Conservation (phyloP, 306 rosid genomes). For the Medicago ruthenica region DNA sequence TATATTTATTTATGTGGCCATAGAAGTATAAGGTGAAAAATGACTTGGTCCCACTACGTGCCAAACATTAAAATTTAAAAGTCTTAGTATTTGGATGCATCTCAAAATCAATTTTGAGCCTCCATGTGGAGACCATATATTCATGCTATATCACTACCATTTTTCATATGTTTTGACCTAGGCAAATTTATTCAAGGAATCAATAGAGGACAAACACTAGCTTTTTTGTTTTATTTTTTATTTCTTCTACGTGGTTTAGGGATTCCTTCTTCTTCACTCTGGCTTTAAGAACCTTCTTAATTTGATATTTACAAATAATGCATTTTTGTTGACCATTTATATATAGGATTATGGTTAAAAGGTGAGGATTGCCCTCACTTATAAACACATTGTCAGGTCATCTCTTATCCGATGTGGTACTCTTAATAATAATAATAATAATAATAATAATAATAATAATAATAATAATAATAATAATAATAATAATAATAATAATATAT, state of each 20-base stretch:
- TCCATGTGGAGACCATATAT: constrained; percentile 68
- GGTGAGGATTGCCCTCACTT: too few species aligned
- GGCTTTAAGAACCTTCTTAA: constrained; percentile 1
- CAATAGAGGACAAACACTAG: constrained; percentile 33
- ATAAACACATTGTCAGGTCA: too few species aligned
- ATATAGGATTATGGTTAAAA: neutral
- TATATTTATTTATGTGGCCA: neutral
- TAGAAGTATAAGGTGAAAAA: constrained; percentile 13
- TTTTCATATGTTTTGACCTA: constrained; percentile 47
- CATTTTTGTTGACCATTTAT: neutral
- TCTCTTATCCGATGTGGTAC: too few species aligned
- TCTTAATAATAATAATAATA: too few species aligned
- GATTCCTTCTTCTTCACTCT: constrained; percentile 9
- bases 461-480: too few species aligned
- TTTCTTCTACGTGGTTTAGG: too few species aligned
- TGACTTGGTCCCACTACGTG: constrained; percentile 35
- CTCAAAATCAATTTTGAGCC: constrained; percentile 40
- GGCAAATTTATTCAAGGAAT: neutral
- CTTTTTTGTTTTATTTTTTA: constrained; percentile 6
- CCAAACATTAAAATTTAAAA: constrained; percentile 13
- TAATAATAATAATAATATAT: too few species aligned
- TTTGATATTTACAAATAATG: neutral
- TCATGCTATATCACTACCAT: constrained; percentile 43
- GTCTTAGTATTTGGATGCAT: constrained; percentile 34
- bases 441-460: too few species aligned